phyloP scores from a whole-genome alignment of 139 green algal species.

The Chlorella sorokiniana region DNA sequence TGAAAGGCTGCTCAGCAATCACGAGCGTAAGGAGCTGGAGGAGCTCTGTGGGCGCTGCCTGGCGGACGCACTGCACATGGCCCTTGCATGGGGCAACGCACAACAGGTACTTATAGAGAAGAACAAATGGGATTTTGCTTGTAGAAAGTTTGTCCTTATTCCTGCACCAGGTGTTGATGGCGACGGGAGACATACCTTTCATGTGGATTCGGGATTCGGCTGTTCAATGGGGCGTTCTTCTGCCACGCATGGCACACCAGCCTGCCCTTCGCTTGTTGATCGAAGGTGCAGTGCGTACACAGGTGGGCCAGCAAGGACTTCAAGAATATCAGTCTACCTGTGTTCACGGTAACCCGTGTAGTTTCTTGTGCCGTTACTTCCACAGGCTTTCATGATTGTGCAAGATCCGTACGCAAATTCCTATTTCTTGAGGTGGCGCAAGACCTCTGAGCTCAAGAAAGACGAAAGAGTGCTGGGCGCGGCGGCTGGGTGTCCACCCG shows the following conservation, averaged over 20 bases:
- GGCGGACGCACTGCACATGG: slow-evolving; percentile 6
- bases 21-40: slow-evolving; percentile 4
- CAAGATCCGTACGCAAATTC: slow-evolving; percentile 70
- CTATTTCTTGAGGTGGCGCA: slow-evolving; percentile 50
- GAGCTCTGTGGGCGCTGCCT: slow-evolving; percentile 24
- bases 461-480: slow-evolving; percentile 42
- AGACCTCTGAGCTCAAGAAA: slow-evolving; percentile 19
- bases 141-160: no score
- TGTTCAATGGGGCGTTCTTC: slow-evolving; percentile 61
- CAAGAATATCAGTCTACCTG: background rate
- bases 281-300: slow-evolving; percentile 45
- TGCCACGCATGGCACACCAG: slow-evolving; percentile 47
- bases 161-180: slow-evolving; percentile 25
- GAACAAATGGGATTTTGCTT: no score
- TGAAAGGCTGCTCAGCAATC: background rate
- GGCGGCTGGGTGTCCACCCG: slow-evolving; percentile 64
- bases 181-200: slow-evolving; percentile 58
- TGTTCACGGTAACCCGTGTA: background rate
- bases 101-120: no score
- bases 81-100: background rate
- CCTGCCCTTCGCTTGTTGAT: slow-evolving; percentile 48
- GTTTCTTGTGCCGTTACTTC: background rate
- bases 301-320: background rate
- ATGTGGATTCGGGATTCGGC: slow-evolving; percentile 63
- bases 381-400: slow-evolving; percentile 63